These are phyloP conservation scores for Thielaviopsis punctulata DNA, from an alignment of 2,329 filamentous ascomycete genomes.

Conservation along the genomic window DNA sequence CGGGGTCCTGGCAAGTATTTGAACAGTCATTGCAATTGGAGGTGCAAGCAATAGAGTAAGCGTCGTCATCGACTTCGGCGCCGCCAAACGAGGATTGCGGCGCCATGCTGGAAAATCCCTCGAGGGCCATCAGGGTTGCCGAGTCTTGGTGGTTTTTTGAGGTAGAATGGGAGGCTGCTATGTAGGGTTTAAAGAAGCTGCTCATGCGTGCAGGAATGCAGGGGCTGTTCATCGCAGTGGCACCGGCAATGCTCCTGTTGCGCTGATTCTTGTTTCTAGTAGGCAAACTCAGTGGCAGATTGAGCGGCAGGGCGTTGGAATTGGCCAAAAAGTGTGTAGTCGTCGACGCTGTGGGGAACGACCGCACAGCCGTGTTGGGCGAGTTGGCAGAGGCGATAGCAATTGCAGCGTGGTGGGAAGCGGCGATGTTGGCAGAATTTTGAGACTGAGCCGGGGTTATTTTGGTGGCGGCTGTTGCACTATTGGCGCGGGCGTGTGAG, in stretches of 20 bases:
- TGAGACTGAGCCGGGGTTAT: not conserved
- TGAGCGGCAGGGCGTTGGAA: not conserved
- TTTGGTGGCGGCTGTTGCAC: not conserved
- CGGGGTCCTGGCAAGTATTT: conserved; percentile 21
- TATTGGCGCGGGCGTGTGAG: not conserved
- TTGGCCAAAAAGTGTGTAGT: not conserved
- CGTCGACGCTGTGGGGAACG: not conserved
- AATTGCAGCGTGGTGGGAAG: not conserved
- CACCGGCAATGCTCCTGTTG: not conserved
- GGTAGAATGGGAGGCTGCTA: not conserved
- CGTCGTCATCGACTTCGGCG: conserved; percentile 15
- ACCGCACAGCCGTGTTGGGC: not conserved
- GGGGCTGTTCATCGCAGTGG: not conserved
- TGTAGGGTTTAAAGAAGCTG: not conserved
- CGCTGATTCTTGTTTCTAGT: not conserved
- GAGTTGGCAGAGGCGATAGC: not conserved
- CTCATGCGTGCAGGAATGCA: not conserved
- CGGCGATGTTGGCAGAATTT: not conserved
- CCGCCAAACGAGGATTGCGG: not conserved
- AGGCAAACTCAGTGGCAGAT: too few relatives aligned
- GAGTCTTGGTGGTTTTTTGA: not conserved
- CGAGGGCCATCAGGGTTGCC: not conserved
- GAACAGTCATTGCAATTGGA: conserved; percentile 21
- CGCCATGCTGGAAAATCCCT: not conserved
- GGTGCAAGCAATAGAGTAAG: conserved; percentile 20